Evolutionary conservation across 2,329 filamentous ascomycete species (phyloP), one percentile per base, ranked within the genome.

Genomic region (Orbilia brochopaga): DNA sequence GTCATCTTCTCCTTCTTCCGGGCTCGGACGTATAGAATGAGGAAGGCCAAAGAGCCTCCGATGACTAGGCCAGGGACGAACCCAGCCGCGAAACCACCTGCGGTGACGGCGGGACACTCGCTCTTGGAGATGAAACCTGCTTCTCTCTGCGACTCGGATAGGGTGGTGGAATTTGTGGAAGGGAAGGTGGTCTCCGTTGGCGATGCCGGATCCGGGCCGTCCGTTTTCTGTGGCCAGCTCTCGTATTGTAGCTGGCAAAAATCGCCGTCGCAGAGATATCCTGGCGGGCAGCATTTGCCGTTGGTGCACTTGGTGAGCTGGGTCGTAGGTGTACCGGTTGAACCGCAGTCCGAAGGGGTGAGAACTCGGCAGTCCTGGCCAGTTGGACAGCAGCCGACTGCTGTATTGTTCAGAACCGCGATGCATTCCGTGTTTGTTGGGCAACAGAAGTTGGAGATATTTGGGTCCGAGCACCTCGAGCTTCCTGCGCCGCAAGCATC

Each of bases 211-310:
- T 51, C 37, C 1, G 42, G 15, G 0, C 32, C 54, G 17, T 59
- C 44, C 17, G 32, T 42, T 23, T 37, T 67, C 11, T 50, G 53
- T 13, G 69, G 69, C 69, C 69, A 73, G 46, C 61, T 66, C 37
- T 63, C 35, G 27, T 55, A 66, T 35, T 73, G 44, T 5, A 73
- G 61, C 30, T 73, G 69, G 32, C 69, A 73, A 13, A 44, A 61
- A 46, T 21, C 62, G 5, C 62, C 62, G 24, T 66, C 61, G 46
- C 69, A 73, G 1, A 73, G 61, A 44, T 73, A 73, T 23, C 63
- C 69, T n/a, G 61, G 69, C 8, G 69, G 62, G 21, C 69, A 73
- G 30, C 69, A 73, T 42, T 73, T 73, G 13, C 69, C 69, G 19
- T 42, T 62, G 4, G 56, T 48, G 40, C 69, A 73, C 15, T 59